Base-by-base conservation (phyloP, 176 grass and related monocot species). In the Tuctoria greenei region DNA sequence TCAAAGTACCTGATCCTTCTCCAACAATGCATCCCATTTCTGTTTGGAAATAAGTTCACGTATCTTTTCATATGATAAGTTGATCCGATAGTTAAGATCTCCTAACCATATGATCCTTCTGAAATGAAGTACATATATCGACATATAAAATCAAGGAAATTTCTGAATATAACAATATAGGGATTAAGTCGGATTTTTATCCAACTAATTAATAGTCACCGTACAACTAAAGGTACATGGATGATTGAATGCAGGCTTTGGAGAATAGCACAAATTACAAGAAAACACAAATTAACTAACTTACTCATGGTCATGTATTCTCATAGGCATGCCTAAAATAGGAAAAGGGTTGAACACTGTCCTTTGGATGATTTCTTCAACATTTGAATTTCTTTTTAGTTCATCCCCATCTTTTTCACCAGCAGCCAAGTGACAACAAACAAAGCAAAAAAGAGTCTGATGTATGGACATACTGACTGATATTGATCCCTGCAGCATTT, bases 401-500 rank as follows among this genome's bases (percentile, higher is more conserved):
- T 85, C 83, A 55, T 91, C 88, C 54, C 78, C 94, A 62, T 91
- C 75, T 72, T 87, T 97, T 89, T 93, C 86, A 80, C 94, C 94
- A 47, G 94, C 86, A 42, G 90, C 74, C 34, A 97, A 83, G 66
- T 97, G 94, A 78, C 88, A 89, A 77, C 90, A 97, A 31, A 91
- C 87, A 85, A 97, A 97, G 71, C 94, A 93, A 87, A 93, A 89
- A 49, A 76, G 62, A 46, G 90, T 93, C 72, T 91, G 83, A 86
- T 97, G 73, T 93, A 97, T 81, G 58, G 86, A 97, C 93, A 97
- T 85, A 88, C 93, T 97, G 61, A 89, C 93, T 77, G 93, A 97
- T 93, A 97, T 78, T 74, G 93, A 88, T 69, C 93, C 93, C 93
- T 97, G 79, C 16, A 88, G 47, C 65, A 92, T 74, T 27, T 26